A percentile compares a stretch with the other conserved stretches of the same genome.
Evolutionary conservation across 768 basidiomycete species (phyloP).

Genomic region (Butyriboletus loyo): DNA sequence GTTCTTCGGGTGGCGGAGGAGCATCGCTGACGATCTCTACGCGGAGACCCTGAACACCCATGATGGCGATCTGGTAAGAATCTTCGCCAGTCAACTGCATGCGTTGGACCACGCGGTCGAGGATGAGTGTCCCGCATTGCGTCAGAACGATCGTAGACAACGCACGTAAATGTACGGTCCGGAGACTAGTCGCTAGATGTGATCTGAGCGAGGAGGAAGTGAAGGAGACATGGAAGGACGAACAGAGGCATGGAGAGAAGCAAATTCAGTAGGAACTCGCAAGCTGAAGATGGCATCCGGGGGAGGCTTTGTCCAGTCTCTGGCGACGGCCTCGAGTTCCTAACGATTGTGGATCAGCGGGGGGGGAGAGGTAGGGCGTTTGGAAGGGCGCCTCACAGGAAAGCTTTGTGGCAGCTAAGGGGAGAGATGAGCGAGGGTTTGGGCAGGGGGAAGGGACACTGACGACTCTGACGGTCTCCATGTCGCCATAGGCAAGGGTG

Average conservation of each 20-base stretch:
- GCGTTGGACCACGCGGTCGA: conserved; percentile 21
- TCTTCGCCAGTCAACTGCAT: conserved; percentile 76
- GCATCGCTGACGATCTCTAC: conserved; percentile 86
- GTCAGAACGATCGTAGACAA: conserved; percentile 16
- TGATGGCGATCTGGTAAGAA: conserved; percentile 85
- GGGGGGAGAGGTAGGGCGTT: neutral
- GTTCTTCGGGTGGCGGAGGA: conserved; percentile 81
- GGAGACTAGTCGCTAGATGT: conserved; percentile 65
- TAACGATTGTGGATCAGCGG: conserved; percentile 28
- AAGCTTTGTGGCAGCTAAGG: conserved; percentile 66
- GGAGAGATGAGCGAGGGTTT: neutral
- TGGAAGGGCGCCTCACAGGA: conserved; percentile 41
- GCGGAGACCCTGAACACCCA: conserved; percentile 76
- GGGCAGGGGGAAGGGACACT: conserved; percentile 12
- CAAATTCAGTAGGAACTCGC: conserved; percentile 84
- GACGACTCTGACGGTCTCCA: conserved; percentile 80
- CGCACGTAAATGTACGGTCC: conserved; percentile 83
- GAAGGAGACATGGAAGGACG: conserved; percentile 28
- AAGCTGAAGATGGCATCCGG: conserved; percentile 73
- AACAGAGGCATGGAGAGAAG: conserved; percentile 80
- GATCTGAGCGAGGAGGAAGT: conserved; percentile 20
- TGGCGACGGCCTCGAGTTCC: conserved; percentile 78
- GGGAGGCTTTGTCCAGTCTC: conserved; percentile 86
- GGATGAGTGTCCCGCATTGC: conserved; percentile 9
- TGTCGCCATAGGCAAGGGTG: conserved; percentile 78